Conservation (phyloP, 2,329 filamentous ascomycete genomes). For the Drechslera avenae region DNA sequence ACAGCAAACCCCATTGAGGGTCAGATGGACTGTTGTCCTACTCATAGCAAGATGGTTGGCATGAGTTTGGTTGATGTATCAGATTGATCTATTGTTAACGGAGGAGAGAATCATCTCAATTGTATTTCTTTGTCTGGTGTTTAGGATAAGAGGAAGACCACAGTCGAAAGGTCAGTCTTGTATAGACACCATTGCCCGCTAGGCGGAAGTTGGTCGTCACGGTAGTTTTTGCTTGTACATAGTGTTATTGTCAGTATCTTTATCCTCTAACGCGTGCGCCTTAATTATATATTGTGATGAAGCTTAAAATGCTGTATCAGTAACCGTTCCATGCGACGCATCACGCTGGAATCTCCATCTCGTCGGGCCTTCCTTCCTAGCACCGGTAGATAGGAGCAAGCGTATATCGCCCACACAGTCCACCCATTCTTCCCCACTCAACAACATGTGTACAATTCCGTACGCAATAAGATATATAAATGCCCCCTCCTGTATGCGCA, state of each 20-base stretch:
- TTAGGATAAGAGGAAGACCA: slow-evolving; percentile 8
- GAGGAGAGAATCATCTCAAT: slow-evolving; percentile 14
- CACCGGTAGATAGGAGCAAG: too few relatives aligned
- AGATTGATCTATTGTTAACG: slow-evolving; percentile 29
- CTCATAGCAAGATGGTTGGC: slow-evolving; percentile 35
- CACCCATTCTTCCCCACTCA: too few relatives aligned
- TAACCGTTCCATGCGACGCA: too few relatives aligned
- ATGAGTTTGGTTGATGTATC: slow-evolving; percentile 32
- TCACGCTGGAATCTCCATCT: too few relatives aligned
- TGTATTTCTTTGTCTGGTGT: slow-evolving; percentile 15
- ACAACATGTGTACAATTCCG: too few relatives aligned
- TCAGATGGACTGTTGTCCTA: slow-evolving; percentile 27
- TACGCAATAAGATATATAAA: too few relatives aligned
- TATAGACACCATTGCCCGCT: slow-evolving; percentile 13
- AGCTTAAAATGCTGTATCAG: too few relatives aligned
- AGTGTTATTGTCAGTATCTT: background rate
- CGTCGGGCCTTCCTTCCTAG: too few relatives aligned
- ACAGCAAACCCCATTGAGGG: slow-evolving; percentile 25
- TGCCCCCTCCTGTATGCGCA: too few relatives aligned
- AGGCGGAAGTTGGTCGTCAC: slow-evolving; percentile 5
- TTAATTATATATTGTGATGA: background rate
- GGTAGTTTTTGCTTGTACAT: slow-evolving; percentile 2
- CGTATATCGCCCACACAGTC: too few relatives aligned
- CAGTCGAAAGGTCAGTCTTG: slow-evolving; percentile 13
- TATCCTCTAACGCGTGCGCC: background rate